Conservation (phyloP, 768 basidiomycete species). For the Fomitopsis pulvina region DNA sequence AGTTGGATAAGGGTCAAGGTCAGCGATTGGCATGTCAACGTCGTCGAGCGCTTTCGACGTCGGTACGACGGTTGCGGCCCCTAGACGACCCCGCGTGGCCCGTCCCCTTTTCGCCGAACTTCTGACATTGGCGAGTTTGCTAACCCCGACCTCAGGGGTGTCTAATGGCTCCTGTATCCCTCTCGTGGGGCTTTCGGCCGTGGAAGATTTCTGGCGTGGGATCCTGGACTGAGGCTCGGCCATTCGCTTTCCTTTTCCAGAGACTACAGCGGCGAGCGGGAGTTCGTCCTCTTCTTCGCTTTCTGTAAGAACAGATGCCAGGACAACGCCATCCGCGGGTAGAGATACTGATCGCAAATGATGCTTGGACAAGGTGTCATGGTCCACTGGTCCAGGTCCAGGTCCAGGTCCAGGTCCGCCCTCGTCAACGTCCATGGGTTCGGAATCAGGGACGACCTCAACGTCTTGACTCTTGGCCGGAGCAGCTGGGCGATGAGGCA, state of each 20-base stretch:
- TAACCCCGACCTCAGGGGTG: not conserved
- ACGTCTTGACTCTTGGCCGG: slow-evolving; percentile 17
- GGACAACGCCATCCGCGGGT: not conserved
- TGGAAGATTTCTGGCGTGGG: not conserved
- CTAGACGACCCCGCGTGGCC: not conserved
- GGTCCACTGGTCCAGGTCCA: not conserved
- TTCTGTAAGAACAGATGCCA: slow-evolving; percentile 1
- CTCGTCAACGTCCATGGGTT: slow-evolving; percentile 35
- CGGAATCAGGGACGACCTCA: slow-evolving; percentile 61
- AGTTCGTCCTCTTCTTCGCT: slow-evolving; percentile 31
- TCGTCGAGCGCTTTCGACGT: slow-evolving; percentile 48
- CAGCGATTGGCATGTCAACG: not conserved
- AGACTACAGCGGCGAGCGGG: slow-evolving; percentile 33
- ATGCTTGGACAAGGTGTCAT: not conserved
- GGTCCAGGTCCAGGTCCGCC: not conserved
- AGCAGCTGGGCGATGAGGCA: slow-evolving; percentile 2
- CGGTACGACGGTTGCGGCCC: slow-evolving; percentile 32
- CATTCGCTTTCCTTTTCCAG: slow-evolving; percentile 15
- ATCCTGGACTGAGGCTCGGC: not conserved
- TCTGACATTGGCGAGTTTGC: not conserved
- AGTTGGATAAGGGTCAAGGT: not conserved
- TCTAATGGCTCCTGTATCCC: not conserved
- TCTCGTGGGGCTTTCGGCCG: not conserved
- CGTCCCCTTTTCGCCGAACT: not conserved
- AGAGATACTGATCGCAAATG: not conserved